phyloP scores from a whole-genome alignment of 106 monocot genomes.

The Dendrobium nobile region DNA sequence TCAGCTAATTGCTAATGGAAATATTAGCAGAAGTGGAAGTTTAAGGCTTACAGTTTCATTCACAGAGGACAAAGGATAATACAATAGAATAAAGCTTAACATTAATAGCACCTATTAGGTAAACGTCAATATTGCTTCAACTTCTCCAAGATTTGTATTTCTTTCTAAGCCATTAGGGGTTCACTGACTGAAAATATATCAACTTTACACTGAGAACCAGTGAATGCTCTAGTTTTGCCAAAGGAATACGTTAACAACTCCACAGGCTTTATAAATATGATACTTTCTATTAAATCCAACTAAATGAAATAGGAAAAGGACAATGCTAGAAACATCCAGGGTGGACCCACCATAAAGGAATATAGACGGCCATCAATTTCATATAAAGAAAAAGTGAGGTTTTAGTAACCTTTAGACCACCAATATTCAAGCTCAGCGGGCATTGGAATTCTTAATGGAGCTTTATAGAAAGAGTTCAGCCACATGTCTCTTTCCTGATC shows the following conservation, averaged over 20 bases:
- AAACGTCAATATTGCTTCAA: no score
- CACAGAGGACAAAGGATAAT: no score
- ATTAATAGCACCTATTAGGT: no score
- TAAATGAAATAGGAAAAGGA: background rate
- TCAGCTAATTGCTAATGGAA: no score
- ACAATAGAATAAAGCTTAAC: no score
- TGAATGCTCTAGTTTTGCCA: background rate
- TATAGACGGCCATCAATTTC: background rate
- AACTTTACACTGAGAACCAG: background rate
- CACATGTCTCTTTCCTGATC: conserved; percentile 87
- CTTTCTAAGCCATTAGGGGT: background rate
- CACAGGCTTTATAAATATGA: background rate
- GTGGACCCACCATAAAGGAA: background rate
- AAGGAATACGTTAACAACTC: background rate
- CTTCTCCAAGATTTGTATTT: background rate
- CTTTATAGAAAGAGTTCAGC: conserved; percentile 81
- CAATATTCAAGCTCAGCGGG: conserved; percentile 88
- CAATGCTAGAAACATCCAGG: background rate
- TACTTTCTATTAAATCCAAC: background rate
- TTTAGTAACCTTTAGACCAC: conserved; percentile 68
- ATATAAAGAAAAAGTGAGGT: background rate
- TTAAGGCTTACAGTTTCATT: no score
- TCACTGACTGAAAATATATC: background rate
- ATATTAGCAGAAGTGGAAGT: no score
- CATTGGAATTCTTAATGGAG: conserved; percentile 78